Base-by-base conservation (phyloP, 768 basidiomycete species). In the Tricholoma sp. region DNA sequence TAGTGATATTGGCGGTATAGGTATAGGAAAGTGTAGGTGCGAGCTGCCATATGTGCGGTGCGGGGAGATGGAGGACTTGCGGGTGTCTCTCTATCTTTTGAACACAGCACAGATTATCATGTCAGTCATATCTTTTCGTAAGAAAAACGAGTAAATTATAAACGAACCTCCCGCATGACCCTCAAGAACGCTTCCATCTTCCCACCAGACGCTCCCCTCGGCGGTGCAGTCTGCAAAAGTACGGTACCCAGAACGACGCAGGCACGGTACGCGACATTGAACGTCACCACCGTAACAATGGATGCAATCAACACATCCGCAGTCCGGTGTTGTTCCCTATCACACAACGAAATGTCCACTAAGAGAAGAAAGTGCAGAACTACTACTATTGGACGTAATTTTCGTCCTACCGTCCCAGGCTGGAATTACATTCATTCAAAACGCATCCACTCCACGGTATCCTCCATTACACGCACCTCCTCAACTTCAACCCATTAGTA, bases 11-110 rank as follows among this genome's bases (percentile, higher is more conserved):
- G 53, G 32, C 6, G 57, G 33, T 1, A 57, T 4, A 1, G 6
- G 24, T n/a, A n/a, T 31, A 48, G 5, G 29, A 8, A 5, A 70
- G 63, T 17, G 72, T 64, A 0, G 86, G 83, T 0, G 83, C 79
- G 42, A 95, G 81, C 64, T 94, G 91, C 91, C 91, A 95, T 54
- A 95, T 84, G 59, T 93, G 91, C 1, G 91, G 92, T 10, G 89
- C 85, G 1, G 89, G 86, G 10, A 96, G 80, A 65, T 92, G 89
- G 0, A 89, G 66, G 24, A 97, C 88, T 58, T 89, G 80, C 0
- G 91, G 89, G 59, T 96, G 92, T 2, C 86, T 79, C 66, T 94
- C 91, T 59, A 95, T 80, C 89, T 92, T 59, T 10, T 6, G 24
- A 2, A 24, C 24, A 24, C 24, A 24, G 24, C 24, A 24, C 4